Conservation (phyloP, 225 moss, liverwort and hornwort species). For the Anthoceros angustus region DNA sequence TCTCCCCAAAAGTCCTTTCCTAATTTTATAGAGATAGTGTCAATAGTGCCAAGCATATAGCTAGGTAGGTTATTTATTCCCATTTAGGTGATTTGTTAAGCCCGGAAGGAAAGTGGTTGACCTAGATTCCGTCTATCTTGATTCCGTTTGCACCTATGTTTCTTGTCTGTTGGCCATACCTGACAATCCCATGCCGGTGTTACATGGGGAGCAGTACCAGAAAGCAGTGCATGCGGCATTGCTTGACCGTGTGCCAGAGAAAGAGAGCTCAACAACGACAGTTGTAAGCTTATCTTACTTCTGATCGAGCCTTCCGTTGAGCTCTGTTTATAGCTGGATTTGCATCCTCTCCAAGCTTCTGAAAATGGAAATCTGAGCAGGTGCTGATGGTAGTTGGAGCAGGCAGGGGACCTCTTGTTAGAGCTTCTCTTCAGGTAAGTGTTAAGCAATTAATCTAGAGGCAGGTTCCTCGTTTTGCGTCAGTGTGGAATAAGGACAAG, state of each 20-base stretch:
- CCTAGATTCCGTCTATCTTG: too few relatives aligned
- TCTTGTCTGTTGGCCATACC: too few relatives aligned
- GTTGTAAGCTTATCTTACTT: constrained; percentile 19
- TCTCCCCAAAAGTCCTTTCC: neutral
- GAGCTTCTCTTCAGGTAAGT: constrained; percentile 56
- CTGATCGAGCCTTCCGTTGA: too few relatives aligned
- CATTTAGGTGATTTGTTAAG: too few relatives aligned
- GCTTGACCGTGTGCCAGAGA: constrained; percentile 49
- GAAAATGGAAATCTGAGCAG: constrained; percentile 2
- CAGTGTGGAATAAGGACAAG: neutral
- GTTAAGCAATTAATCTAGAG: neutral
- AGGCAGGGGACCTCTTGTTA: constrained; percentile 79
- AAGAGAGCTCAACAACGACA: constrained; percentile 20
- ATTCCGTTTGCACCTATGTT: too few relatives aligned
- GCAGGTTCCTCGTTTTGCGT: neutral
- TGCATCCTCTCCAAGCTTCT: too few relatives aligned
- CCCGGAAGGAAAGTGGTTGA: too few relatives aligned
- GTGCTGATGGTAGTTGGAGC: constrained; percentile 99
- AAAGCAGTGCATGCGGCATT: constrained; percentile 84
- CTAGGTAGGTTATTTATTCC: neutral
- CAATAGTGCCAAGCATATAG: too few relatives aligned
- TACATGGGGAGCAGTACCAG: constrained; percentile 32
- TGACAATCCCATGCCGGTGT: too few relatives aligned
- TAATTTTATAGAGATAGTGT: neutral
- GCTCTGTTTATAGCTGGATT: too few relatives aligned